Base-by-base conservation (phyloP, 371 early-diverging fungal species). In the Funneliformis caledonium region DNA sequence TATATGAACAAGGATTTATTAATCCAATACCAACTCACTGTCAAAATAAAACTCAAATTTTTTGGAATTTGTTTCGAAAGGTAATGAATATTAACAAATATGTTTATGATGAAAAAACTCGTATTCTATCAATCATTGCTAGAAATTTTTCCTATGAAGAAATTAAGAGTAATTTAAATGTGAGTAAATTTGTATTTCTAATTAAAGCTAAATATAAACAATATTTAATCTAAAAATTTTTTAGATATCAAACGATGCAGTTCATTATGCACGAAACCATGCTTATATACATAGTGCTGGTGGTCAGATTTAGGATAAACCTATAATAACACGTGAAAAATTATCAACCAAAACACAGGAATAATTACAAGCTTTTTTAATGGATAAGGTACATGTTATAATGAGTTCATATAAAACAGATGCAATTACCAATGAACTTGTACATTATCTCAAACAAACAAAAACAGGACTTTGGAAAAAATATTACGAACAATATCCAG, bases 341-440 rank as follows among this genome's bases (percentile, higher is more conserved):
- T 22, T 48, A 4, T 26, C 47, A 45, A 4, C 12, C 1, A 47
- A 69, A 43, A 42, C 0, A 47, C 14, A 69, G 19, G n/a, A 45
- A 45, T 19, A 69, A 69, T 45, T 69, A 16, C 12, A 69, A 12
- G 2, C 69, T 47, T 69, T 69, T 47, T 69, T 69, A 45, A 14
- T 45, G 47, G 47, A 69, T 19, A 69, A 69, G 45, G 47, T 47
- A 19, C 3, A 69, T 69, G 69, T 69, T 45, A 19, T 69, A 19
- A 47, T 69, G 69, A 69, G 69, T 11, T 69, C 70, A 16, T 69
- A 69, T 45, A n/a, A 67, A 67, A 37, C 42, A 14, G 67, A 67
- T 67, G 11, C 4, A 26, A 16, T 4, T 33, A 67, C 67, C 10
- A 37, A 12, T 33, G 67, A 67, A 37, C 67, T 42, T 26, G 67